Evolutionary conservation across 495 filamentous ascomycete species (phyloP), one percentile per base, ranked within the genome.

Genomic region (Xylaria longipes): DNA sequence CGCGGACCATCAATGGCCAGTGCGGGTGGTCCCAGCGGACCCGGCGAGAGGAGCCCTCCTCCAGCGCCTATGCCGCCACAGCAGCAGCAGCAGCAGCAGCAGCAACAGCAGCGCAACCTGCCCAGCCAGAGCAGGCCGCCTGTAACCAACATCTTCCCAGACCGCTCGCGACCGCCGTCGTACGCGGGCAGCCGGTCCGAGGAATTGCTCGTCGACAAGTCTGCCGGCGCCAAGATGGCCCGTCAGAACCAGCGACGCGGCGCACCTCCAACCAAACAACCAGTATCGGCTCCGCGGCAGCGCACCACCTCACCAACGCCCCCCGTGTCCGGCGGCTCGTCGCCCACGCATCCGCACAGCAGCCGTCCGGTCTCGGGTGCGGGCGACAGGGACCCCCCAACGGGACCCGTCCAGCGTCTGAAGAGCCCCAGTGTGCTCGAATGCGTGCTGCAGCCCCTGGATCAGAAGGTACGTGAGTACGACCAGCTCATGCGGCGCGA

Each of bases 161-260:
- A 74, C 5, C 68, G 69, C 31, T 71, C 75, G 11, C 75, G 77
- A 9, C 71, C 75, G 12, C 75, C 77, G 2, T 77, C 75, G 1
- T 79, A 75, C 66, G 65, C 77, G 12, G 75, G 77, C 65, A 79
- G 73, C 56, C 77, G 77, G 11, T 79, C 77, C 5, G 77, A 79
- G 50, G 77, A 79, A 48, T 54, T 74, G 71, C 75, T 79, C 45
- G 72, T 75, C 41, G 75, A 76, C 50, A 76, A 72, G 61, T 70
- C 69, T 56, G 22, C 52, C 52, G 29, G 72, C 37, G 70, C 70
- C 35, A 69, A 73, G 46, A 48, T 74, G 41, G 73, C 76, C 29
- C 77, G 77, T 58, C 77, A 79, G 63, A 75, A 75, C 52, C 75
- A 73, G 22, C 75, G 77, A 45, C 75, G 77, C 14, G 73, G 63